Evolutionary conservation across 371 early-diverging fungal species (phyloP).

Genomic region (Mortierella sp.): DNA sequence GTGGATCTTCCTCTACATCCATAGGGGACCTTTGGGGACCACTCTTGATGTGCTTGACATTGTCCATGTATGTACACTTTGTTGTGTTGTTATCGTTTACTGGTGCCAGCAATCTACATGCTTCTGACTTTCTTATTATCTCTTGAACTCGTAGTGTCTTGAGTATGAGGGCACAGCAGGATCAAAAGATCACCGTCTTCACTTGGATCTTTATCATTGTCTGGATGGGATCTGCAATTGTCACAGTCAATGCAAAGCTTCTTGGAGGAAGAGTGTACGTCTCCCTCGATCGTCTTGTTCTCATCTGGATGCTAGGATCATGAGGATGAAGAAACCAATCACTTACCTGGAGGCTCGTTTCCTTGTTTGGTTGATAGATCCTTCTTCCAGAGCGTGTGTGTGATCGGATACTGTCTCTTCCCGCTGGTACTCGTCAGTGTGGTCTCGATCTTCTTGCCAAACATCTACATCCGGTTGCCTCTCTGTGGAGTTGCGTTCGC

Average conservation of each 20-base stretch:
- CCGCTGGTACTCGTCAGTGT: slow-evolving; percentile 86
- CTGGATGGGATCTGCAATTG: slow-evolving; percentile 92
- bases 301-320: not conserved
- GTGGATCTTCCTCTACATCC: not conserved
- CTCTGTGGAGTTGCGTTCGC: slow-evolving; percentile 77
- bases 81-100: slow-evolving; percentile 1
- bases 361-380: slow-evolving; percentile 63
- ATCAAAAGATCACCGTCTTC: slow-evolving; percentile 87
- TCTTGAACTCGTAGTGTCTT: slow-evolving; percentile 57
- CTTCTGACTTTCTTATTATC: not conserved
- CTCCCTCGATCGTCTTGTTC: not conserved
- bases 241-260: slow-evolving; percentile 92
- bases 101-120: too few species aligned
- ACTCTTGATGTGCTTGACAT: slow-evolving; percentile 84
- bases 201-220: slow-evolving; percentile 92
- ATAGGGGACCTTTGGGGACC: slow-evolving; percentile 97
- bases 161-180: slow-evolving; percentile 70
- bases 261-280: slow-evolving; percentile 90
- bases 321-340: too few species aligned
- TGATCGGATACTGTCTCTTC: slow-evolving; percentile 95
- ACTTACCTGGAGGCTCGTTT: not conserved
- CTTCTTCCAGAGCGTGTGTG: slow-evolving; percentile 95
- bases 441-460: slow-evolving; percentile 71
- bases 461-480: slow-evolving; percentile 75
- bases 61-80: slow-evolving; percentile 76